Evolutionary conservation across 495 filamentous ascomycete species (phyloP), one percentile per base, ranked within the genome.

Genomic region (Penicillium bialowiezense): DNA sequence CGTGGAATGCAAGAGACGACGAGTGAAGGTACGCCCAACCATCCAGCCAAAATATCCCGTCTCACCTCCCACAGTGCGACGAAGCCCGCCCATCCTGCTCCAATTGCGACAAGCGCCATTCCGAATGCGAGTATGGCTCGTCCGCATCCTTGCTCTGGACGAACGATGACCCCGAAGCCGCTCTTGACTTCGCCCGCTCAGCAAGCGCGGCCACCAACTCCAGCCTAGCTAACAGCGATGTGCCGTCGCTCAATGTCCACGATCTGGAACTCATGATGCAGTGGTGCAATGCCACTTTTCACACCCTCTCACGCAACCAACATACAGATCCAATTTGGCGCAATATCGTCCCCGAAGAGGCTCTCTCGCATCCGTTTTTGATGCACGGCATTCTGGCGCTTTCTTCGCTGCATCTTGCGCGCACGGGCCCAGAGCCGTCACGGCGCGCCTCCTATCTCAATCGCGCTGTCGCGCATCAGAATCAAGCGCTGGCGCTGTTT

Each of bases 361-460:
- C 71, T 0, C 67, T 79, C 21, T 56, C 64, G 0, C 65, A 79
- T 26, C 69, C 69, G 2, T 77, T 76, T 36, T 59, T 79, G 6
- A 75, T 79, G 73, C 74, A 77, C 43, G 75, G 75, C n/a, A 70
- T 79, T 29, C 54, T 79, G 12, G 73, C 75, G 7, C 55, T 79
- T 7, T 70, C 75, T 3, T 68, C 76, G 3, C 58, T 78, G 2
- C 76, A 79, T 55, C 66, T 81, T 3, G 66, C 69, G 10, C 56
- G 68, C 13, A 66, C 64, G 1, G 51, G 56, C 0, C 51, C 49
- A 7, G 63, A 70, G 1, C 33, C 48, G 2, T 47, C 56, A 7
- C 53, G 51, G 0, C 58, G 62, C 13, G 46, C 56, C 2, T 46
- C 55, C 5, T 69, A 72, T 51, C 51, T 71, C 20, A 67, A 60